Evolutionary conservation across 2,329 filamentous ascomycete species (phyloP).

Genomic region (Diaporthe caulivora): DNA sequence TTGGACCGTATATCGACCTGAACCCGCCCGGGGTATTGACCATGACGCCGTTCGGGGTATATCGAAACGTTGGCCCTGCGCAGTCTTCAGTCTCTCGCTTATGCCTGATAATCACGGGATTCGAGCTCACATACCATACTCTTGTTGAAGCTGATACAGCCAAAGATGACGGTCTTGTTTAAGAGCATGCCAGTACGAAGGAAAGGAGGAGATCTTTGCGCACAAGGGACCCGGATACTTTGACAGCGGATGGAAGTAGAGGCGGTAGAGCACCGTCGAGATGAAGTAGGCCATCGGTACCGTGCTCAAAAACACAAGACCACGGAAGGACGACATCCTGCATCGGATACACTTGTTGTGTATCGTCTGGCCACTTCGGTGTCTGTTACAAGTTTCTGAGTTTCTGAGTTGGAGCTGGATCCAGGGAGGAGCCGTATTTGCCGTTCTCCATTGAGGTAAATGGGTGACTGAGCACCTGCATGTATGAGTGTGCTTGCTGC

Average conservation of each 20-base stretch:
- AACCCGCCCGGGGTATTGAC: slow-evolving; percentile 34
- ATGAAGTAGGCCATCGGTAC: background rate
- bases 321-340: background rate
- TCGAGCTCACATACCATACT: background rate
- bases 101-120: background rate
- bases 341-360: too few species aligned
- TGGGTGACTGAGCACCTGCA: background rate
- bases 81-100: background rate
- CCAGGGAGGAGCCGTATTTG: background rate
- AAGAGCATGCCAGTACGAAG: slow-evolving; percentile 19
- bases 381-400: background rate
- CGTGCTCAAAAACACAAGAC: slow-evolving; percentile 2
- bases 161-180: slow-evolving; percentile 33
- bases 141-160: slow-evolving; percentile 22
- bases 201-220: slow-evolving; percentile 8
- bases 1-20: slow-evolving; percentile 35
- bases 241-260: slow-evolving; percentile 26
- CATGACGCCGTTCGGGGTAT: slow-evolving; percentile 7
- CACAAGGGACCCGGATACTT: slow-evolving; percentile 16
- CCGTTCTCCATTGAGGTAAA: background rate
- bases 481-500: background rate
- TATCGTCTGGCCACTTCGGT: background rate
- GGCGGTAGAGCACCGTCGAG: slow-evolving; percentile 16
- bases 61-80: slow-evolving; percentile 16
- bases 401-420: background rate